Percentiles rank a stretch among this genome's conserved stretches.
phyloP scores from a whole-genome alignment of 1,284 basidiomycete genomes.

The Cryptococcus sp. region DNA sequence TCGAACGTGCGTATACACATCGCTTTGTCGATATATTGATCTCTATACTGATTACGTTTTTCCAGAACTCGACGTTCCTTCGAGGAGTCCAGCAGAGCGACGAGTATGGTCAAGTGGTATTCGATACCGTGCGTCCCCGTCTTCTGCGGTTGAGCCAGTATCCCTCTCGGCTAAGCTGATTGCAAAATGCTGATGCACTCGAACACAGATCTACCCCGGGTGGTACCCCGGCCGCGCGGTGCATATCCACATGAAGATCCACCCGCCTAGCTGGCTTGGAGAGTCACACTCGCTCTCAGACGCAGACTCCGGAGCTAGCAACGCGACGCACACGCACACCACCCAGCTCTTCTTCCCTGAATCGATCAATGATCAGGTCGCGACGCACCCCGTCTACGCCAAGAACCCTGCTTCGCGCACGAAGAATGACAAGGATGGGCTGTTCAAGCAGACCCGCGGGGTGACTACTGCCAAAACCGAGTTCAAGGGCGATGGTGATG shows the following conservation, averaged over 20 bases:
- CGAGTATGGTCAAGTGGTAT: conserved; percentile 18
- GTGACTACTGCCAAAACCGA: conserved; percentile 4
- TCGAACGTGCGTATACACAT: conserved; percentile 6
- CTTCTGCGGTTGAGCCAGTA: too few species aligned
- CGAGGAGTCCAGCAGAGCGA: conserved; percentile 28
- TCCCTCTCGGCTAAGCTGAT: too few species aligned
- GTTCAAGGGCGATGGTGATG: conserved; percentile 4
- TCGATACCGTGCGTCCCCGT: conserved; percentile 16
- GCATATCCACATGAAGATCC: conserved; percentile 32
- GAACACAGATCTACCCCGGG: conserved; percentile 23
- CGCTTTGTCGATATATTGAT: not conserved
- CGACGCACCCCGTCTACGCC: conserved; percentile 12
- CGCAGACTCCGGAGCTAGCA: not conserved
- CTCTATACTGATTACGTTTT: not conserved
- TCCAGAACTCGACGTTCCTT: conserved; percentile 31
- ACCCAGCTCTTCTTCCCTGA: conserved; percentile 31
- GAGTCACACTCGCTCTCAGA: not conserved
- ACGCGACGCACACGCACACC: conserved; percentile 26
- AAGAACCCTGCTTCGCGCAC: conserved; percentile 14
- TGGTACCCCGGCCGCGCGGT: conserved; percentile 31
- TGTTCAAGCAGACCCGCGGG: conserved; percentile 7
- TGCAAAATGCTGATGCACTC: not conserved
- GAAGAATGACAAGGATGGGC: conserved; percentile 20
- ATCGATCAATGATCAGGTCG: conserved; percentile 44
- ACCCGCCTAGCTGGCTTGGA: conserved; percentile 15